Conservation (phyloP, 371 early-diverging fungal species). For the Syncephalastrum racemosum region DNA sequence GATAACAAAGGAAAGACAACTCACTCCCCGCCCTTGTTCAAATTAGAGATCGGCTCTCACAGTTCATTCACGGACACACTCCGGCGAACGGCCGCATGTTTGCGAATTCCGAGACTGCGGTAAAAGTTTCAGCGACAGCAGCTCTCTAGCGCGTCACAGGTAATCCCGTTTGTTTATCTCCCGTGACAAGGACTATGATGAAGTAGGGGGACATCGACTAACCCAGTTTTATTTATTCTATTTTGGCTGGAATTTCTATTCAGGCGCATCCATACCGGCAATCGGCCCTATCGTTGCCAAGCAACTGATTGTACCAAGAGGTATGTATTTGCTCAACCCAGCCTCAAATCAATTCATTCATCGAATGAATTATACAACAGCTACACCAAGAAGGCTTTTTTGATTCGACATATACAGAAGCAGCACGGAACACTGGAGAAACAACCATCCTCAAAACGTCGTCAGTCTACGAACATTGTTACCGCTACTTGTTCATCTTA, state of each 20-base stretch:
- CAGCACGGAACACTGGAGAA: constrained; percentile 3
- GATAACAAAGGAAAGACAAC: constrained; percentile 9
- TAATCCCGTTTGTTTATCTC: constrained; percentile 12
- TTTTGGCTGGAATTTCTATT: no score
- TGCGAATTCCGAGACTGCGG: constrained; percentile 65
- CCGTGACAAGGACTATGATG: constrained; percentile 2
- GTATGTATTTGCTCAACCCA: constrained; percentile 12
- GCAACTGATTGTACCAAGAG: constrained; percentile 42
- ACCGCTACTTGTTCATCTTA: no score
- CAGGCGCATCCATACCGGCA: constrained; percentile 69
- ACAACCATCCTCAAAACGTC: background rate
- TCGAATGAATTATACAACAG: constrained; percentile 2
- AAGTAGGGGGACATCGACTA: background rate
- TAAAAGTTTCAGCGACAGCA: constrained; percentile 57
- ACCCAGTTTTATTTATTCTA: constrained; percentile 8
- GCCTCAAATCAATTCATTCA: background rate
- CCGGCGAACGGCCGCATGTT: constrained; percentile 76
- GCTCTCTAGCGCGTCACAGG: constrained; percentile 39
- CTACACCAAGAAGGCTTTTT: constrained; percentile 15
- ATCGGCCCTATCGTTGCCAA: constrained; percentile 62
- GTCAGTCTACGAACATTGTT: no score
- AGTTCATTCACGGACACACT: constrained; percentile 76
- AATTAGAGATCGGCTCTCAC: constrained; percentile 74
- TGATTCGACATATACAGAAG: constrained; percentile 13
- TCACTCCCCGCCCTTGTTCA: background rate